Evolutionary conservation across 192 early-diverging fungal species (phyloP).

Genomic region (Phycomyces nitens): DNA sequence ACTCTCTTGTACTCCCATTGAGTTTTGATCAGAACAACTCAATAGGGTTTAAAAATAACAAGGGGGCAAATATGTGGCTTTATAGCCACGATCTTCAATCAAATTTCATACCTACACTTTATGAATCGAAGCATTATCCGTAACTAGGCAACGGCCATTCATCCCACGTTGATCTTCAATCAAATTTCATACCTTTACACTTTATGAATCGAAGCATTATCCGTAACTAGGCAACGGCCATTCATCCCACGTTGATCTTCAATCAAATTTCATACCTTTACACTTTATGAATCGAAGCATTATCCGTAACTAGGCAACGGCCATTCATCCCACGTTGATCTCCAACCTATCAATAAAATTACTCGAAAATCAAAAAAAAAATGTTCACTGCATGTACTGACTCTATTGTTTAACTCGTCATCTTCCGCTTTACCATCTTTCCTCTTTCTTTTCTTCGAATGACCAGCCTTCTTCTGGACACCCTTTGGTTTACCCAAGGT

Average conservation of each 20-base stretch:
- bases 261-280: constrained; percentile 8
- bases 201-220: constrained; percentile 17
- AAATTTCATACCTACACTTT: constrained; percentile 1
- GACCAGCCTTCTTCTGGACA: neutral
- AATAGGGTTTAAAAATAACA: constrained; percentile 16
- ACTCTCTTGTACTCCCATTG: constrained; percentile 1
- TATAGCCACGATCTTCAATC: constrained; percentile 11
- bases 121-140: constrained; percentile 21
- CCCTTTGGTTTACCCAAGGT: constrained; percentile 8
- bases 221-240: constrained; percentile 18
- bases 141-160: constrained; percentile 19
- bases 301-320: constrained; percentile 21
- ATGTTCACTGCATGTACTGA: constrained; percentile 10
- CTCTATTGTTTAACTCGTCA: constrained; percentile 1
- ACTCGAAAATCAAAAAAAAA: constrained; percentile 1
- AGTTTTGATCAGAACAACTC: constrained; percentile 17
- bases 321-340: constrained; percentile 17
- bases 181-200: constrained; percentile 1
- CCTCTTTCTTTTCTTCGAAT: constrained; percentile 5
- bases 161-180: constrained; percentile 15
- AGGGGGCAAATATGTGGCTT: constrained; percentile 6
- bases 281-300: constrained; percentile 12
- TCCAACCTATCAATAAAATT: constrained; percentile 11
- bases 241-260: constrained; percentile 17
- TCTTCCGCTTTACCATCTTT: neutral